Evolutionary conservation across 2,329 filamentous ascomycete species (phyloP), one percentile per base, ranked within the genome.

Genomic region (Sporothrix globosa): DNA sequence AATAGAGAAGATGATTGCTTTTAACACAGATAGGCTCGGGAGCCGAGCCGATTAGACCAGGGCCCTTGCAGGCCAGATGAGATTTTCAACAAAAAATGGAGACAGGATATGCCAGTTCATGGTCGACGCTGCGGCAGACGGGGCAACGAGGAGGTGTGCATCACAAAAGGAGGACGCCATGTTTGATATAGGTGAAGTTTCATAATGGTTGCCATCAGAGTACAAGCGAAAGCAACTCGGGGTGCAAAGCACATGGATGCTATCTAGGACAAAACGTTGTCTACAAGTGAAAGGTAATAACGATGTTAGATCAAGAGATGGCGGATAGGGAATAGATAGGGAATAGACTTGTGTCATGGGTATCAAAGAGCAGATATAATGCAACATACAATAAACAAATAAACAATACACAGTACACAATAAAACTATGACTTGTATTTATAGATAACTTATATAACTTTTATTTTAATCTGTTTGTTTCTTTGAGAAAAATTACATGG

Each of bases 21-120:
- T 10, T 17, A 44, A 46, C 21, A 63, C n/a, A 63, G 63, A 52
- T 41, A 67, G 41, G 48, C 63, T 67, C 48, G 63, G 63, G 30
- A 53, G 27, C 63, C 63, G 63, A 67, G 30, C 63, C 48, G 63
- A 24, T 19, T 21, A 41, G 48, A 44, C 58, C 46, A 65, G 44
- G 14, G 41, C 6, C 27, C 44, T 65, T 30, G 60, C 52, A 53
- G 6, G 21, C 11, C 39, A 21, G 11, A 39, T 24, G 27, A 21
- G n/a, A 13, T 13, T 19, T 13, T 44, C n/a, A 27, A n/a, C n/a
- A 27, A n/a, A 30, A 56, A 56, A 56, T 30, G 53, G 53, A 56
- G 27, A 39, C 52, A 54, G 52, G 13, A 24, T 14, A 17, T 14
- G 19, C 19, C 27, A 56, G 27, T 27, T 27, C 14, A 56, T 56